Percentiles rank a stretch among this genome's conserved stretches.
These are phyloP conservation scores for Phalaenopsis equestris DNA, from an alignment of 106 monocot genomes.

Conservation along the genomic window DNA sequence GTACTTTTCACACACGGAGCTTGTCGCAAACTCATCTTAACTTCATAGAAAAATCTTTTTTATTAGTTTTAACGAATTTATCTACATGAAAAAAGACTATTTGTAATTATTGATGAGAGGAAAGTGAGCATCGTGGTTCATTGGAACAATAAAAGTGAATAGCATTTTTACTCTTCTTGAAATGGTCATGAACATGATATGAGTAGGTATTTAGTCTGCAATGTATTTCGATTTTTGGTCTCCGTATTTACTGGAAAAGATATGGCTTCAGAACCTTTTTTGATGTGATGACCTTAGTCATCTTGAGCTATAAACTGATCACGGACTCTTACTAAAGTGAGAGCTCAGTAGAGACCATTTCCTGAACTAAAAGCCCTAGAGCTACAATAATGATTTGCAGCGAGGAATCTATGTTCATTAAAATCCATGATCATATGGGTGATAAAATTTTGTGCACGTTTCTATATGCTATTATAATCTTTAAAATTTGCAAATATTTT, in stretches of 20 bases:
- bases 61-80: not conserved
- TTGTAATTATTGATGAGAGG: not conserved
- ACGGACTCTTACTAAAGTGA: no score
- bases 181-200: not conserved
- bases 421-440: not conserved
- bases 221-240: no score
- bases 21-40: no score
- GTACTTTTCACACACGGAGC: no score
- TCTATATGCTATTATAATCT: not conserved
- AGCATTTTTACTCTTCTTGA: not conserved
- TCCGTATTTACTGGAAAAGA: not conserved
- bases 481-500: not conserved
- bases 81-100: not conserved
- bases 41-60: no score
- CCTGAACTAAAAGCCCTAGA: no score
- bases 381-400: no score
- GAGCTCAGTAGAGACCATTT: no score
- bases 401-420: not conserved
- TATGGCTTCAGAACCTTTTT: not conserved
- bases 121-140: not conserved
- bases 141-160: not conserved
- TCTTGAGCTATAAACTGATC: no score
- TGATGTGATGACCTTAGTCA: no score
- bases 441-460: not conserved
- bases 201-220: no score